phyloP scores from a whole-genome alignment of 2,329 filamentous ascomycete species.

The Penicillium sp. region DNA sequence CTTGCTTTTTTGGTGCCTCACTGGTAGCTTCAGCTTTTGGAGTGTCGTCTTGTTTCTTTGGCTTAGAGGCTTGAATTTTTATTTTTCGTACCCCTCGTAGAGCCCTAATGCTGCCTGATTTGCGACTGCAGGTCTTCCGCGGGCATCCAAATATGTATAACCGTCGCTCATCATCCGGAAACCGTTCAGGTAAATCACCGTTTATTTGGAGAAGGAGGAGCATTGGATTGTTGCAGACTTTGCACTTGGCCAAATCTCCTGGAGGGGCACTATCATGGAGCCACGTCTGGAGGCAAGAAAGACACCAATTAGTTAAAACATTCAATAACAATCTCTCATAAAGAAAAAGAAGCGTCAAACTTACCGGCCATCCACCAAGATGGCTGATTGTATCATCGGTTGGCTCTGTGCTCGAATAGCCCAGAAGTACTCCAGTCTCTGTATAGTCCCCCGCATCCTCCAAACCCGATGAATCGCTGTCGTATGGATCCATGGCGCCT shows the following conservation, averaged over 20 bases:
- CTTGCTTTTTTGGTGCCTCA: slow-evolving; percentile 24
- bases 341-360: slow-evolving; percentile 27
- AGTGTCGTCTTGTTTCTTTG: slow-evolving; percentile 18
- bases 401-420: slow-evolving; percentile 77
- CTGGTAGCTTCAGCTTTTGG: slow-evolving; percentile 14
- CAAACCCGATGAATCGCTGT: slow-evolving; percentile 74
- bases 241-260: slow-evolving; percentile 75
- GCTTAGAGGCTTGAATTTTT: slow-evolving; percentile 30
- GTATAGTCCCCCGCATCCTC: slow-evolving; percentile 56
- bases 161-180: slow-evolving; percentile 80
- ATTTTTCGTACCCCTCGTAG: slow-evolving; percentile 62
- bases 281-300: slow-evolving; percentile 64
- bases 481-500: slow-evolving; percentile 66
- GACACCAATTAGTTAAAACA: background rate
- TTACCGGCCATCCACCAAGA: slow-evolving; percentile 80
- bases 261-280: slow-evolving; percentile 66
- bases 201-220: slow-evolving; percentile 85
- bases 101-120: slow-evolving; percentile 74
- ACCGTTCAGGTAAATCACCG: slow-evolving; percentile 79
- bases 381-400: slow-evolving; percentile 82
- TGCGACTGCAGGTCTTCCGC: slow-evolving; percentile 72
- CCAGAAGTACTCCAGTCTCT: slow-evolving; percentile 78
- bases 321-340: background rate
- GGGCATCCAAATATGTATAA: slow-evolving; percentile 84
- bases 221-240: slow-evolving; percentile 79